Evolutionary conservation across 1,284 basidiomycete genomes (phyloP).

Genomic region (Leccinum solheimii): DNA sequence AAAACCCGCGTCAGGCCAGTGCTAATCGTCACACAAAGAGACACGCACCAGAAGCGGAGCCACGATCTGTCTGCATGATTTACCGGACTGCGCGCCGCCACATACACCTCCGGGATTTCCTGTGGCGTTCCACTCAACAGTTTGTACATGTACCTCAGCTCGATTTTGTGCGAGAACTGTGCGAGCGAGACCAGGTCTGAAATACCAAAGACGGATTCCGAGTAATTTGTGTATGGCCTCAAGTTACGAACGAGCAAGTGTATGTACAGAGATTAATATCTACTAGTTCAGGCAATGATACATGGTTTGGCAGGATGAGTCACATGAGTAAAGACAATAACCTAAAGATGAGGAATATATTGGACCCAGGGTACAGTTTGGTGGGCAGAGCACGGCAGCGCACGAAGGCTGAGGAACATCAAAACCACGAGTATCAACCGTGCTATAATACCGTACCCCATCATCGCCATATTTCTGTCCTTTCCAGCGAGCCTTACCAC

Average conservation of each 20-base stretch:
- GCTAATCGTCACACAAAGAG: no score
- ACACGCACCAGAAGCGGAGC: constrained; percentile 27
- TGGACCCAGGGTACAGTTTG: background rate
- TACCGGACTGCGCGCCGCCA: constrained; percentile 27
- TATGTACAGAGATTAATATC: constrained; percentile 1
- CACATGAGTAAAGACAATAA: background rate
- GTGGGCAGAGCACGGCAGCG: background rate
- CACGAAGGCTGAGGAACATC: background rate
- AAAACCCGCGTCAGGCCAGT: background rate
- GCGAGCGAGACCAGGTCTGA: constrained; percentile 51
- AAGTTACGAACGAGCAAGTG: constrained; percentile 6
- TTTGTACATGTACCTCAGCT: constrained; percentile 52
- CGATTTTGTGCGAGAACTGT: constrained; percentile 67
- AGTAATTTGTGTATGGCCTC: constrained; percentile 20
- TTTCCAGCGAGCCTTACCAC: no score
- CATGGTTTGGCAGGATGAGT: background rate
- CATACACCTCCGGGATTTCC: constrained; percentile 31
- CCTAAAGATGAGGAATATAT: background rate
- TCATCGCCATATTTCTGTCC: no score
- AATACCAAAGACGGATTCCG: constrained; percentile 45
- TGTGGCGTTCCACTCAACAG: constrained; percentile 54
- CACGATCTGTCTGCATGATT: constrained; percentile 27
- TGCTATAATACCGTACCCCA: background rate
- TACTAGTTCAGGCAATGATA: background rate
- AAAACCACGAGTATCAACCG: background rate